phyloP scores from a whole-genome alignment of 192 early-diverging fungal species.

The Backusella tuberculispora region DNA sequence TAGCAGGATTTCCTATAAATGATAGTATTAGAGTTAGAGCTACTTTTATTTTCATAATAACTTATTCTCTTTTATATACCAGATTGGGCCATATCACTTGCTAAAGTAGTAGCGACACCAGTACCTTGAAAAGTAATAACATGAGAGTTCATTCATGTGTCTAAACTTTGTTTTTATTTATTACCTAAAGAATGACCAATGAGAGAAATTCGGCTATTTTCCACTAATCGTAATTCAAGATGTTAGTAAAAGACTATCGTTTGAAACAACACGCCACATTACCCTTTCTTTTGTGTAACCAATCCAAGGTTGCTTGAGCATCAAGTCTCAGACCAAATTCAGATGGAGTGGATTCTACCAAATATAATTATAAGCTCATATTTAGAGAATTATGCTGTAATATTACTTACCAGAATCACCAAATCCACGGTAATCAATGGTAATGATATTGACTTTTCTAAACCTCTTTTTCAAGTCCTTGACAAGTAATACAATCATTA shows the following conservation, averaged over 20 bases:
- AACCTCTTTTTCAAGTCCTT: constrained; percentile 32
- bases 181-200: constrained; percentile 44
- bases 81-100: constrained; percentile 32
- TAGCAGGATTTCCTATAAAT: constrained; percentile 26
- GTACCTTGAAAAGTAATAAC: constrained; percentile 26
- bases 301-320: constrained; percentile 33
- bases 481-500: not conserved
- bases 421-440: constrained; percentile 49
- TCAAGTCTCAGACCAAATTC: constrained; percentile 37
- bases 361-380: not conserved
- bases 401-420: constrained; percentile 37
- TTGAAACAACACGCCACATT: not conserved
- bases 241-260: not conserved
- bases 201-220: constrained; percentile 30
- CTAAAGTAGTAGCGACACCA: constrained; percentile 38
- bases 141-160: not conserved
- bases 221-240: constrained; percentile 18
- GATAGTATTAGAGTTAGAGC: not conserved
- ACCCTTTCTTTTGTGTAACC: constrained; percentile 35
- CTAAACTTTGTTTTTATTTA: not conserved
- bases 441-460: constrained; percentile 33
- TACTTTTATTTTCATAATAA: not conserved
- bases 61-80: constrained; percentile 13
- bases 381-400: not conserved
- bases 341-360: constrained; percentile 35